Percentiles rank a stretch among this genome's conserved stretches.
phyloP scores from a whole-genome alignment of 257 asterid species.

The Forsythia suspensa region DNA sequence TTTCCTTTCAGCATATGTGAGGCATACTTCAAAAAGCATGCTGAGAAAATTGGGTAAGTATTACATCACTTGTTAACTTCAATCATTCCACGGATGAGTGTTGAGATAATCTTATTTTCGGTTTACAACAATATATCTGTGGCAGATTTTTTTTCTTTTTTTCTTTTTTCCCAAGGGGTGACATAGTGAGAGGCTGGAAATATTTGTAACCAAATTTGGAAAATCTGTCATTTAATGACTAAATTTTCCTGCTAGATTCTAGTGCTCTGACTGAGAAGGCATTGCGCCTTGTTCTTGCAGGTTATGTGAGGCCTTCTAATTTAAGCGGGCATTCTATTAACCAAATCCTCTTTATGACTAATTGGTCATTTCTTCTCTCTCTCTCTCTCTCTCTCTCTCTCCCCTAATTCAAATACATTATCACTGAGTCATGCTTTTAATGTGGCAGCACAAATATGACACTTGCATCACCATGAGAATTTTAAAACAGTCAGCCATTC shows the following conservation, averaged over 20 bases:
- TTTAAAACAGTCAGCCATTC: neutral
- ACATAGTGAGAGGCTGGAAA: neutral
- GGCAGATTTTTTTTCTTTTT: neutral
- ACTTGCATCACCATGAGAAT: neutral
- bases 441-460: neutral
- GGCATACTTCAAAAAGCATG: conserved; percentile 90
- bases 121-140: neutral
- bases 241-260: neutral
- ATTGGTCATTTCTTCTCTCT: neutral
- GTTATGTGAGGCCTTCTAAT: neutral
- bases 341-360: neutral
- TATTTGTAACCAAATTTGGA: conserved; percentile 1
- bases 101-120: neutral
- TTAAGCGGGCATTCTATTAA: neutral
- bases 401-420: neutral
- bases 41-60: conserved; percentile 84
- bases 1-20: conserved; percentile 72
- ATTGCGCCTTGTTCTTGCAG: neutral
- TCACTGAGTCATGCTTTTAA: neutral
- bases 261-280: neutral
- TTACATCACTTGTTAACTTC: conserved; percentile 9
- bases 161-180: neutral
- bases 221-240: neutral
- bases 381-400: too few relatives aligned
- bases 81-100: neutral